phyloP scores from a whole-genome alignment of 2,329 filamentous ascomycete genomes.

The Beauveria caledonica region DNA sequence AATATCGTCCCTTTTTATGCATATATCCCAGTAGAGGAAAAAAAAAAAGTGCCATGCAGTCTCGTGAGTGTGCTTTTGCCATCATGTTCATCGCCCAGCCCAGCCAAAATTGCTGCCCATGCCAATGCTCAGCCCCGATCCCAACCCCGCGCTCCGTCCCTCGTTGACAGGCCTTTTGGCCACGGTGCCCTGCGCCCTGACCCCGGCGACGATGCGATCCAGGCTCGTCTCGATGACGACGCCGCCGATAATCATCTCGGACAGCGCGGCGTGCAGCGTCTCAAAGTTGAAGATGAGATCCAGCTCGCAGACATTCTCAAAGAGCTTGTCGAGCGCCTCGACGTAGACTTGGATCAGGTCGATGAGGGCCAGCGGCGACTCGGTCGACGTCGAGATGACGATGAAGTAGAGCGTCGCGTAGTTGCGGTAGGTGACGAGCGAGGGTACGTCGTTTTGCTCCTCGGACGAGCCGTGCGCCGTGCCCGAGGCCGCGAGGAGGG shows the following conservation, averaged over 20 bases:
- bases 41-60: background rate
- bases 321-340: slow-evolving; percentile 86
- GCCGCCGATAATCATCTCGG: slow-evolving; percentile 92
- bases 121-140: slow-evolving; percentile 45
- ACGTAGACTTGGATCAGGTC: slow-evolving; percentile 98
- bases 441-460: slow-evolving; percentile 79
- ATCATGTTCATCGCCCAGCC: slow-evolving; percentile 29
- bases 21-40: background rate
- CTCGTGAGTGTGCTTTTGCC: background rate
- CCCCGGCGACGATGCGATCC: slow-evolving; percentile 80
- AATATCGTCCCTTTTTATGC: background rate
- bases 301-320: slow-evolving; percentile 97
- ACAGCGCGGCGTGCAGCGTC: slow-evolving; percentile 81
- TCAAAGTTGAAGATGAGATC: slow-evolving; percentile 99
- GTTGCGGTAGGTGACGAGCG: slow-evolving; percentile 93
- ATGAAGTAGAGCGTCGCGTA: slow-evolving; percentile 99
- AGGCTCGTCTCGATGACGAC: slow-evolving; percentile 90
- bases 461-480: slow-evolving; percentile 56
- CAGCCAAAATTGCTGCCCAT: slow-evolving; percentile 54
- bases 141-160: slow-evolving; percentile 38
- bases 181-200: slow-evolving; percentile 67
- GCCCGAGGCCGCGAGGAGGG: slow-evolving; percentile 54
- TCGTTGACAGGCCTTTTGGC: slow-evolving; percentile 75
- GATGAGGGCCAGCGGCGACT: slow-evolving; percentile 89
- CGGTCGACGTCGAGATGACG: slow-evolving; percentile 90